Conservation (phyloP, 129 eudicot genomes). For the Flaveria bidentis region DNA sequence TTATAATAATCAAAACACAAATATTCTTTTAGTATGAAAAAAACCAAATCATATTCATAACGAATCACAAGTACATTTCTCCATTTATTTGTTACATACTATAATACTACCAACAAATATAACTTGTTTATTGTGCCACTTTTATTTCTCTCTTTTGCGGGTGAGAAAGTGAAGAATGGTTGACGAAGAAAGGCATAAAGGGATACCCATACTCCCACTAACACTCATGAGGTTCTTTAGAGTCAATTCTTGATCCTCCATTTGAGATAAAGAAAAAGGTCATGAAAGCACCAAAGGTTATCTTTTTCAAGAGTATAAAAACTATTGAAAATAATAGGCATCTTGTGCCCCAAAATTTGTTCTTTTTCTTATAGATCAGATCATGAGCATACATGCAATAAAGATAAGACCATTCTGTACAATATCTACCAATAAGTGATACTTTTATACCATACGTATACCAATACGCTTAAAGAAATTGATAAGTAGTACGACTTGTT, state of each 20-base stretch:
- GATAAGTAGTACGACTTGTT: neutral
- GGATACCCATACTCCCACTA: constrained; percentile 46
- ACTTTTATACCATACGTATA: constrained; percentile 8
- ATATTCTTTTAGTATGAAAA: neutral
- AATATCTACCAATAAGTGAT: neutral
- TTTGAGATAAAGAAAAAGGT: constrained; percentile 28
- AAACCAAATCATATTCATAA: neutral
- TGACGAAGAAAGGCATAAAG: constrained; percentile 61
- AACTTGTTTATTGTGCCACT: neutral
- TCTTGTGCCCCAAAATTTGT: constrained; percentile 35
- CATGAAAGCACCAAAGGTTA: constrained; percentile 42
- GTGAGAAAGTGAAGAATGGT: constrained; percentile 25
- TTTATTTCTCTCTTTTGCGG: neutral
- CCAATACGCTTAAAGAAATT: constrained; percentile 8
- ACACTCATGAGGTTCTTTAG: constrained; percentile 43
- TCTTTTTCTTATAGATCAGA: constrained; percentile 31
- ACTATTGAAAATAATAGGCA: constrained; percentile 42
- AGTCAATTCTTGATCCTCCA: constrained; percentile 39
- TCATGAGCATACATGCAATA: constrained; percentile 28
- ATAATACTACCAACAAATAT: neutral
- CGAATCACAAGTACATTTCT: neutral
- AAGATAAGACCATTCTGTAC: constrained; percentile 18
- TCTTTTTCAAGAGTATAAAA: constrained; percentile 31
- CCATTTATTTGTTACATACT: neutral
- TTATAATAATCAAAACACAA: neutral